A percentile compares a stretch with the other conserved stretches of the same genome.
phyloP scores from a whole-genome alignment of 2,329 filamentous ascomycete genomes.

The Talaromyces sp. region DNA sequence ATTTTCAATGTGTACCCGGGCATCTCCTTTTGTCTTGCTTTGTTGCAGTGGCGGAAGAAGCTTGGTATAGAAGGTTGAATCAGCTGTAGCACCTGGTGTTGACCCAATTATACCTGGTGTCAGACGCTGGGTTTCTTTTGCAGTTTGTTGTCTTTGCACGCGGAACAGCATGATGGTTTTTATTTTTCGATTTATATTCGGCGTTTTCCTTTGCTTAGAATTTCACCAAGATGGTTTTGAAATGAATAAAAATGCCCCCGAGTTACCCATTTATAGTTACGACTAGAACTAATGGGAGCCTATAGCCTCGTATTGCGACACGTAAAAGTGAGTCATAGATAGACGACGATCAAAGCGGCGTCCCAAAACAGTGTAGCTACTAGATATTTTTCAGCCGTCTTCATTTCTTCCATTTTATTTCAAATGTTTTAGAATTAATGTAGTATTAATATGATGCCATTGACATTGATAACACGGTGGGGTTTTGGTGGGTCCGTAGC shows the following conservation, averaged over 20 bases:
- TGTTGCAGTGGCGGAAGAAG: background rate
- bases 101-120: background rate
- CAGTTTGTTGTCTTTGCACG: background rate
- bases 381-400: too few relatives aligned
- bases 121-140: background rate
- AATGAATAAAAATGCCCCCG: too few relatives aligned
- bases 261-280: too few relatives aligned
- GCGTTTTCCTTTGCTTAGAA: too few relatives aligned
- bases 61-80: background rate
- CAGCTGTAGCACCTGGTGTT: background rate
- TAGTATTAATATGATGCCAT: too few relatives aligned
- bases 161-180: background rate
- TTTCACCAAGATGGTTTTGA: too few relatives aligned
- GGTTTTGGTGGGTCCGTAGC: background rate
- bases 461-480: too few relatives aligned
- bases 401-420: too few relatives aligned
- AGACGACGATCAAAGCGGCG: background rate
- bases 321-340: background rate
- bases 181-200: background rate
- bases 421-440: too few relatives aligned
- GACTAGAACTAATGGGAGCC: too few relatives aligned
- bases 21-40: background rate
- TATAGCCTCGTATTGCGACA: background rate
- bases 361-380: background rate
- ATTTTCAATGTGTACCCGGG: background rate